Evolutionary conservation across 805 yeast species (phyloP).

Genomic region (Metschnikowia borealis): DNA sequence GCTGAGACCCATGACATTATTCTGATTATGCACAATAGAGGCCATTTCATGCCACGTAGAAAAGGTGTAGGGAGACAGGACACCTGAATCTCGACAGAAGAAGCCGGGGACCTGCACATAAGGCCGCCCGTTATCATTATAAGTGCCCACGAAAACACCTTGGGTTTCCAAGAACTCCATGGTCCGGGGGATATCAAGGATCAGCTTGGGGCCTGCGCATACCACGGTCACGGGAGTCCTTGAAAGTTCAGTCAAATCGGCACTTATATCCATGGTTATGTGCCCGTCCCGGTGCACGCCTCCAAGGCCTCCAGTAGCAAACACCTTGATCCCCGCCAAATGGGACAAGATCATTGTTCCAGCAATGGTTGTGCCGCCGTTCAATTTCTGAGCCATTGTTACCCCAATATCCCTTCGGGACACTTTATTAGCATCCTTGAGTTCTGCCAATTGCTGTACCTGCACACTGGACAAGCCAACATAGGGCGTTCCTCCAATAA

Average conservation of each 20-base stretch:
- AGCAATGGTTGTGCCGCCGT: slow-evolving; percentile 90
- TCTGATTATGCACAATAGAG: slow-evolving; percentile 44
- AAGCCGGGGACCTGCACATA: slow-evolving; percentile 67
- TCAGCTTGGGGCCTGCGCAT: slow-evolving; percentile 88
- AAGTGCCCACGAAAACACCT: slow-evolving; percentile 81
- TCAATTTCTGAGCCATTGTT: slow-evolving; percentile 56
- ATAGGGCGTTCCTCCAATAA: slow-evolving; percentile 63
- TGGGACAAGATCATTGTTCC: slow-evolving; percentile 81
- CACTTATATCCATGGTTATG: slow-evolving; percentile 72
- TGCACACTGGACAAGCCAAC: slow-evolving; percentile 59
- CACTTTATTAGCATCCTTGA: slow-evolving; percentile 48
- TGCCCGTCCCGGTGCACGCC: slow-evolving; percentile 85
- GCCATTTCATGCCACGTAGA: slow-evolving; percentile 59
- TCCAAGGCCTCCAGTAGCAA: slow-evolving; percentile 92
- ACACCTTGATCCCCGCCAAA: slow-evolving; percentile 72
- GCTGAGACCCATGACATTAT: slow-evolving; percentile 43
- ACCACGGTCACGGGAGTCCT: slow-evolving; percentile 85
- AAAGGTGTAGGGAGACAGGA: slow-evolving; percentile 64
- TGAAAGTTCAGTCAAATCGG: slow-evolving; percentile 82
- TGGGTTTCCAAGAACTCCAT: slow-evolving; percentile 86
- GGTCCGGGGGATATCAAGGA: slow-evolving; percentile 74
- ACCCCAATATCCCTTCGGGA: slow-evolving; percentile 78
- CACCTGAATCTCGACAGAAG: slow-evolving; percentile 72
- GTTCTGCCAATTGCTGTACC: slow-evolving; percentile 48
- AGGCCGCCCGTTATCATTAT: slow-evolving; percentile 46